Percentiles rank a stretch among this genome's conserved stretches.
Evolutionary conservation across 371 early-diverging fungal species (phyloP).

Genomic region (Apophysomyces variabilis): DNA sequence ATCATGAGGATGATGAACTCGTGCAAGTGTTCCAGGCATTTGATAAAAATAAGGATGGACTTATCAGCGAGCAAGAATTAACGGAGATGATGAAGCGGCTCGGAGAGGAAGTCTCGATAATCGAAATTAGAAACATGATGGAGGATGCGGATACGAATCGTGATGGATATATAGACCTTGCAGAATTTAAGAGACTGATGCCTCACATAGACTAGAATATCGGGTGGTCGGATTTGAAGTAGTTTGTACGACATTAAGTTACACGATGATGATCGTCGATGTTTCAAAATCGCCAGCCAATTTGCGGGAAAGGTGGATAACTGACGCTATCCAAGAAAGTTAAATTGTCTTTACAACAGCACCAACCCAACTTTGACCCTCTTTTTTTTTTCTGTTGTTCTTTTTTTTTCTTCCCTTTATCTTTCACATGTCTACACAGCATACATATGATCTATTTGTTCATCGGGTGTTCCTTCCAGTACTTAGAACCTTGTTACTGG

Average conservation of each 20-base stretch:
- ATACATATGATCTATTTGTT: background rate
- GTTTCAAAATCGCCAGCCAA: conserved; percentile 1
- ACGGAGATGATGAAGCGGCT: conserved; percentile 68
- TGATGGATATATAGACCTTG: conserved; percentile 61
- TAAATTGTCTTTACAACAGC: background rate
- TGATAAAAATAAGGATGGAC: conserved; percentile 72
- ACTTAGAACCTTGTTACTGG: conserved; percentile 1
- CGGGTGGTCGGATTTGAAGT: background rate
- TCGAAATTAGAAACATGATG: conserved; percentile 81
- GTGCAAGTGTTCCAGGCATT: conserved; percentile 69
- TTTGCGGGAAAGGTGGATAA: background rate
- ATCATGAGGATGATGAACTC: conserved; percentile 63
- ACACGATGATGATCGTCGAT: conserved; percentile 1
- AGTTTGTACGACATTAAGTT: background rate
- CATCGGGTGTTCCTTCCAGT: background rate
- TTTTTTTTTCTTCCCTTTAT: background rate
- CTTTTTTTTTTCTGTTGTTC: background rate
- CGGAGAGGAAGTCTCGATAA: conserved; percentile 68
- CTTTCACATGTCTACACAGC: conserved; percentile 2
- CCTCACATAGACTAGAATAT: conserved; percentile 16
- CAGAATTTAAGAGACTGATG: conserved; percentile 58
- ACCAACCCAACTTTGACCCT: background rate
- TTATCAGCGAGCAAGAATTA: conserved; percentile 67
- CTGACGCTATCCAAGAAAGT: conserved; percentile 2
- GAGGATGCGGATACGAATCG: conserved; percentile 75